Percentiles rank a stretch among this genome's conserved stretches.
Conservation (phyloP, 805 yeast genomes). For the Blastobotrys chiropterorum region DNA sequence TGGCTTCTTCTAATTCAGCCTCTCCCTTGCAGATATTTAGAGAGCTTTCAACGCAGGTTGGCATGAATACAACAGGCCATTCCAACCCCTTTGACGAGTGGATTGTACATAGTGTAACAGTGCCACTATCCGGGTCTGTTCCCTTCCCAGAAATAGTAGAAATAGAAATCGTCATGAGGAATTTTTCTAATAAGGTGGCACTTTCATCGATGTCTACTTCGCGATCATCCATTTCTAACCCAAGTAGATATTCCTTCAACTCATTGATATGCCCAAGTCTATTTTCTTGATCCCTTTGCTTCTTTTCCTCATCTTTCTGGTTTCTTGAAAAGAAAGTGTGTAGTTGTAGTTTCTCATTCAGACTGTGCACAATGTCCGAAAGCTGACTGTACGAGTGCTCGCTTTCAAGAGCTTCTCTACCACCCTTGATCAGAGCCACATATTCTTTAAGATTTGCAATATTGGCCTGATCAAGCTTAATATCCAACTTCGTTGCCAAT, state of each 20-base stretch:
- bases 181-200: slow-evolving; percentile 10
- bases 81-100: slow-evolving; percentile 93
- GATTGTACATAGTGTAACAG: slow-evolving; percentile 66
- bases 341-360: neutral
- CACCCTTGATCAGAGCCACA: neutral
- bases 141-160: slow-evolving; percentile 9
- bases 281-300: neutral
- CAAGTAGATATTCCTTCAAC: neutral
- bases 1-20: slow-evolving; percentile 56
- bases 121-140: slow-evolving; percentile 2
- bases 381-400: neutral
- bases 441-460: neutral
- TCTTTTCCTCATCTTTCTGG: neutral
- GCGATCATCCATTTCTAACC: neutral
- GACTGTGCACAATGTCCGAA: neutral
- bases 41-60: slow-evolving; percentile 38
- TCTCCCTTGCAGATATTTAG: neutral
- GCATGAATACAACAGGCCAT: slow-evolving; percentile 88
- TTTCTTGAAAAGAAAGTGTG: slow-evolving; percentile 1
- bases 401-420: neutral
- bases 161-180: slow-evolving; percentile 19
- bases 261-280: neutral
- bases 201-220: neutral
- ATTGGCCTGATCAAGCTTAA: neutral
- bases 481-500: neutral